Evolutionary conservation across 23 red algal species (phyloP).

Genomic region (Gracilaria domingensis): DNA sequence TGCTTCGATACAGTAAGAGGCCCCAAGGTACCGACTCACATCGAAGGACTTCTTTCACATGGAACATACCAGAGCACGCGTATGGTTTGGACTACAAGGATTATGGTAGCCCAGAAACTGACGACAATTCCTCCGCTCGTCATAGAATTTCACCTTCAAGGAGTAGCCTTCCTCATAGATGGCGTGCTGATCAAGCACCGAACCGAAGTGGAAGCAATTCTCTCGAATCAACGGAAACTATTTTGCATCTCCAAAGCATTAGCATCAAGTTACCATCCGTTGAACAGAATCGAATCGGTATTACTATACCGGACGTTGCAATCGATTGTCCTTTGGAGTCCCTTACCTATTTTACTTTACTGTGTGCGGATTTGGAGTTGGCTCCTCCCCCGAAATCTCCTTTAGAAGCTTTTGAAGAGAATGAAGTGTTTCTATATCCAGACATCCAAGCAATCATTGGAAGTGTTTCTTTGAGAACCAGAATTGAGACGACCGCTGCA

Average conservation of each 20-base stretch:
- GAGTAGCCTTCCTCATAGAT: background rate
- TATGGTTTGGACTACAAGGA: background rate
- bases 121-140: background rate
- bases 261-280: background rate
- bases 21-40: background rate
- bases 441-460: slow-evolving; percentile 11
- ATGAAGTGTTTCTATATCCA: background rate
- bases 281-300: background rate
- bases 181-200: background rate
- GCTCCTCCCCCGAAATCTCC: background rate
- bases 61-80: background rate
- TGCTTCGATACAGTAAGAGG: slow-evolving; percentile 5
- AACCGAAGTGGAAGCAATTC: background rate
- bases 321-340: slow-evolving; percentile 14
- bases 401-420: background rate
- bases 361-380: slow-evolving; percentile 5
- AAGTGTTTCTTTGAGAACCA: slow-evolving; percentile 11
- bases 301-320: background rate
- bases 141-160: background rate
- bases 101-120: background rate
- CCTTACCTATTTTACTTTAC: background rate
- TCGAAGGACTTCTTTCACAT: background rate
- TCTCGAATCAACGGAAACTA: background rate
- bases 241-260: background rate
- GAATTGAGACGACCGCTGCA: slow-evolving; percentile 15